Evolutionary conservation across 2,329 filamentous ascomycete genomes (phyloP), one percentile per base, ranked within the genome.

Genomic region (Capronia americana): DNA sequence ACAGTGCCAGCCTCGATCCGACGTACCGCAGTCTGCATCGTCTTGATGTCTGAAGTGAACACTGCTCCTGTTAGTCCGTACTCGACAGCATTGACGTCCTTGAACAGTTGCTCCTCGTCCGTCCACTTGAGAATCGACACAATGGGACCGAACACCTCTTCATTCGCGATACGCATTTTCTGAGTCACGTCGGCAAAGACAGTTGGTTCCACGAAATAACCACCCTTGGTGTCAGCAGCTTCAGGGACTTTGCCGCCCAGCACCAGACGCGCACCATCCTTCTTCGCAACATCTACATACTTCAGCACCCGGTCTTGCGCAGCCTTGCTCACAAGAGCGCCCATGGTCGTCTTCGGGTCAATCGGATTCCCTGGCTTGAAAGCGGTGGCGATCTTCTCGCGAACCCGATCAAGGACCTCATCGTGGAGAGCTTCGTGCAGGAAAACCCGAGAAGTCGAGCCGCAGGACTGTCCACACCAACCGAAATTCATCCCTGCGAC

Each of bases 361-460:
- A 92, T 92, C 0, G 90, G 90, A 73, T 92, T 86, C 61, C 90
- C 90, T 14, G 92, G 83, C 61, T 88, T 85, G 8, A 74, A 77
- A 34, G 86, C 85, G n/a, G 81, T 79, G 66, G 84, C 82, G 62
- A 91, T 80, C 65, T 85, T 80, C 53, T 86, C 81, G 64, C 85
- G 86, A 80, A 92, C 91, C 3, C 79, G 77, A n/a, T 82, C 77
- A 50, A 92, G 75, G 73, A 92, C 92, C 59, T 86, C 80, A 46
- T 91, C 87, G 57, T 86, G 83, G 46, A 87, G 77, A 6, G 76
- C 76, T 32, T 87, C 85, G 61, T 91, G 87, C 1, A 91, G 87
- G 1, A 90, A 79, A 12, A 91, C 82, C 11, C 88, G 83, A 12
- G 86, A 88, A 0, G 86, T 89, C 6, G 87, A 86, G 7, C 85